Base-by-base conservation (phyloP, 768 basidiomycete genomes). In the Podaxis sp. region DNA sequence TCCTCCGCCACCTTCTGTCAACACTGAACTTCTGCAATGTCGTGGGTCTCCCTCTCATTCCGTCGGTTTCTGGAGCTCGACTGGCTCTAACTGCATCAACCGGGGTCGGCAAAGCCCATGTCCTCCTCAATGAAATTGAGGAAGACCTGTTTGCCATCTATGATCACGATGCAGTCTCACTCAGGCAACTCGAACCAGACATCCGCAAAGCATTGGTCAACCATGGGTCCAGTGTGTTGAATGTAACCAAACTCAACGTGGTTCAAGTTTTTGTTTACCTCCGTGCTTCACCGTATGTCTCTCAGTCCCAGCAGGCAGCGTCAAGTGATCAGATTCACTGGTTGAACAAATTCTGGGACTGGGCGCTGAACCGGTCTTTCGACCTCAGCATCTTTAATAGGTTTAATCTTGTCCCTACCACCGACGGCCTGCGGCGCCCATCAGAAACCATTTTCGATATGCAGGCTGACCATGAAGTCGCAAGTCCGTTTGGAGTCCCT, bases 271-370 rank as follows among this genome's bases (percentile, higher is more conserved):
- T 75, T 3, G 24, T 65, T 6, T 79, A 77, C 64, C 72, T 80
- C 6, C 51, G 63, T n/a, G 0, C 10, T 13, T 56, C 54, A 5
- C n/a, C 54, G 1, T 62, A 56, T 17, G 48, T 2, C 10, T 40
- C 17, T 13, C 46, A 28, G 20, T 33, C 44, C 7, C 12, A 37
- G 13, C 37, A 37, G 11, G 15, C 2, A 1, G 61, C 48, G 24
- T 62, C 64, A 7, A 64, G 70, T 51, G 64, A 66, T 15, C 55
- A 46, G 2, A 61, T 78, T 11, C 49, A 58, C 4, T 82, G 79
- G 78, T 60, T 82, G 22, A 68, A 72, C 2, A 54, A 61, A 2
- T 83, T 83, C 63, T 84, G 82, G 83, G 41, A 58, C 1, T 84
- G 82, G 83, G 54, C 79, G 51, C 66, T 63, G 2, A 61, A 40